Percentiles rank a stretch among this genome's conserved stretches.
Evolutionary conservation across 371 early-diverging fungal genomes (phyloP).

Genomic region (Mortierella sp.): DNA sequence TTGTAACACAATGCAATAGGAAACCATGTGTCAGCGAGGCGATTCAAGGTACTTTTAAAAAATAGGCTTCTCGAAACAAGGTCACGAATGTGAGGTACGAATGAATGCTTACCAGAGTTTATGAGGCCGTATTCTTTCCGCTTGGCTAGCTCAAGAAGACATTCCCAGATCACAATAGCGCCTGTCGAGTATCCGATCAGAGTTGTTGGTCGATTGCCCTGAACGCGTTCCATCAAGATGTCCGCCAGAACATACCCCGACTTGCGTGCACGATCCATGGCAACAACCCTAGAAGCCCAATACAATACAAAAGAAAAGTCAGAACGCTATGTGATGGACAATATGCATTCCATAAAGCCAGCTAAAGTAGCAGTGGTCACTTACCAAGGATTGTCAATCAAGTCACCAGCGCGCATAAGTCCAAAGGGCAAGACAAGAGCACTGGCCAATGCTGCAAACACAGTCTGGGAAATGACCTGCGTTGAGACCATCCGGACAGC

Average conservation of each 20-base stretch:
- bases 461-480: constrained; percentile 89
- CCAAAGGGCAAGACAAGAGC: constrained; percentile 89
- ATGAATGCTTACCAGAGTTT: constrained; percentile 61
- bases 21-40: too few species aligned
- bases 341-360: not conserved
- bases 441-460: constrained; percentile 85
- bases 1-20: not conserved
- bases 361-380: not conserved
- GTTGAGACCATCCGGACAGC: constrained; percentile 87
- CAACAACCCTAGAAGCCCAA: constrained; percentile 63
- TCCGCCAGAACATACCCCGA: constrained; percentile 92
- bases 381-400: constrained; percentile 96
- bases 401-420: constrained; percentile 83
- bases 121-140: constrained; percentile 64
- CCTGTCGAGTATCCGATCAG: constrained; percentile 94
- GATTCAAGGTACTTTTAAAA: too few species aligned
- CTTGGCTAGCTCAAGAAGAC: constrained; percentile 85
- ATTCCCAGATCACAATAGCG: constrained; percentile 90
- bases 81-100: not conserved
- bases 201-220: constrained; percentile 93
- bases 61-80: too few species aligned
- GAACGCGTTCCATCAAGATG: constrained; percentile 83
- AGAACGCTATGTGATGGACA: constrained; percentile 64
- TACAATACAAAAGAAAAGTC: constrained; percentile 24
- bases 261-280: constrained; percentile 88